A percentile compares a stretch with the other conserved stretches of the same genome.
These are phyloP conservation scores for Aspergillus asperescens DNA, from an alignment of 495 filamentous ascomycete genomes.

Conservation along the genomic window DNA sequence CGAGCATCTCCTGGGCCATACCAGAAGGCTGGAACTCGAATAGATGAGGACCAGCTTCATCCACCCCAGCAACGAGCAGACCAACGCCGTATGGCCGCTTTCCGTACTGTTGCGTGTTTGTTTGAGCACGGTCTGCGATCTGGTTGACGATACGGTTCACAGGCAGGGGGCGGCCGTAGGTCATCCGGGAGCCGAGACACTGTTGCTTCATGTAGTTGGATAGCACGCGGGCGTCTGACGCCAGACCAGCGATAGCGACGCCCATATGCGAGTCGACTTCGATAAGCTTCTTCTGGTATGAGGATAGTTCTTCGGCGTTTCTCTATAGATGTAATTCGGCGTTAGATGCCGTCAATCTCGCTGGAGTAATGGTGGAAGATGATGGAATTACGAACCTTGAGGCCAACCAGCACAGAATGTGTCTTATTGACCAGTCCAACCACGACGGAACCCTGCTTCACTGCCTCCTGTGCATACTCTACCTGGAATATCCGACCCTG, in stretches of 20 bases:
- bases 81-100: slow-evolving; percentile 96
- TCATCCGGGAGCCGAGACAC: slow-evolving; percentile 88
- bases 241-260: slow-evolving; percentile 92
- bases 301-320: slow-evolving; percentile 98
- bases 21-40: slow-evolving; percentile 98
- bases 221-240: slow-evolving; percentile 96
- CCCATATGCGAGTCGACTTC: slow-evolving; percentile 92
- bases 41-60: slow-evolving; percentile 86
- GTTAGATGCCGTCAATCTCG: not conserved
- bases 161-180: slow-evolving; percentile 88
- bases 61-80: slow-evolving; percentile 86
- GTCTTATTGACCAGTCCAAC: slow-evolving; percentile 97
- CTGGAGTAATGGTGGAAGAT: not conserved
- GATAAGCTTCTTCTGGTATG: slow-evolving; percentile 99
- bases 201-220: slow-evolving; percentile 99
- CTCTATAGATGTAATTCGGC: slow-evolving; percentile 50
- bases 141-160: slow-evolving; percentile 79
- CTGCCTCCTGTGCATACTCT: slow-evolving; percentile 97
- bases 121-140: slow-evolving; percentile 94
- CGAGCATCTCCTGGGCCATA: slow-evolving; percentile 93
- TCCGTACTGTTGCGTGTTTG: slow-evolving; percentile 96
- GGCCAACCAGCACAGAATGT: slow-evolving; percentile 88
- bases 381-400: slow-evolving; percentile 66
- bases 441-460: slow-evolving; percentile 97
- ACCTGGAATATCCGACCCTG: slow-evolving; percentile 99